Evolutionary conservation across 306 rosid genomes (phyloP).

Genomic region (Acacia acuminata): DNA sequence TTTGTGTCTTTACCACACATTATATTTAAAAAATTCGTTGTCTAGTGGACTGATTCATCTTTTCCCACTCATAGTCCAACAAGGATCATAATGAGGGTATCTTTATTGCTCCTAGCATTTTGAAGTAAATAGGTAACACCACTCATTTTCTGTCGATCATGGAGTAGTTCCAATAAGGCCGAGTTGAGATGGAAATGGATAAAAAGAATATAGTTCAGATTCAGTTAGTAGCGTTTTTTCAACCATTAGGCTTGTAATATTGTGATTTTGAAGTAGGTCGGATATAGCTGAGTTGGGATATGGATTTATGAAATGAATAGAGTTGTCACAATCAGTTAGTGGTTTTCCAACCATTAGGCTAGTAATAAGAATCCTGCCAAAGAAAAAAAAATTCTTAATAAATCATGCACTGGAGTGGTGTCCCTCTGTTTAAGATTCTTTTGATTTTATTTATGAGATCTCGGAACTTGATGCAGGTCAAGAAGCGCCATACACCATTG

Average conservation of each 20-base stretch:
- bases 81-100: not conserved
- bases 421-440: not conserved
- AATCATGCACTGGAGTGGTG: not conserved
- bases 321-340: conserved; percentile 1
- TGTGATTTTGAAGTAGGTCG: not conserved
- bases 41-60: not conserved
- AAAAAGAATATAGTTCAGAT: not conserved
- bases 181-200: not conserved
- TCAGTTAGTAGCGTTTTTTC: conserved; percentile 14
- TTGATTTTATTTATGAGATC: conserved; percentile 29
- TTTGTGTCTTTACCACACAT: not conserved
- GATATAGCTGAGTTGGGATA: not conserved
- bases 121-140: not conserved
- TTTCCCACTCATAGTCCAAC: not conserved
- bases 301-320: not conserved
- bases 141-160: not conserved
- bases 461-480: conserved; percentile 67
- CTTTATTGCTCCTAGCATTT: not conserved
- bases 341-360: conserved; percentile 21
- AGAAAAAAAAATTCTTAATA: conserved; percentile 7
- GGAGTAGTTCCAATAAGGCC: not conserved
- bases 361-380: not conserved
- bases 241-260: not conserved
- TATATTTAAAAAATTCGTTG: not conserved
- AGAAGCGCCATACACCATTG: conserved; percentile 74